Evolutionary conservation across 495 filamentous ascomycete species (phyloP).

Genomic region (Lophium mytilinum): DNA sequence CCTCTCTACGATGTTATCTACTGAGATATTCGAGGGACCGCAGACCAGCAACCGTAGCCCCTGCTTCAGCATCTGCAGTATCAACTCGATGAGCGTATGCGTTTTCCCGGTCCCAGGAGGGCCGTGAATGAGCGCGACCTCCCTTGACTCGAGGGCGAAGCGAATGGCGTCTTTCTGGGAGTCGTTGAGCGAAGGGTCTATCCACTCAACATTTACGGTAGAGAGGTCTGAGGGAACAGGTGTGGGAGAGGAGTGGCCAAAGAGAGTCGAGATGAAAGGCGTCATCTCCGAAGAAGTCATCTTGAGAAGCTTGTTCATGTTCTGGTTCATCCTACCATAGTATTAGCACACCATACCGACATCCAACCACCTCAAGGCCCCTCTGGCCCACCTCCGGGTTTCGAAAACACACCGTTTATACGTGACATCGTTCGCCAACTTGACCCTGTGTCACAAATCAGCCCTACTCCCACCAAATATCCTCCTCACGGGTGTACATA

Average conservation of each 20-base stretch:
- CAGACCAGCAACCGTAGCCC: slow-evolving; percentile 78
- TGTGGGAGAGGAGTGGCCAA: slow-evolving; percentile 59
- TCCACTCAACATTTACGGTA: slow-evolving; percentile 54
- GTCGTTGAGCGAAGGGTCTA: slow-evolving; percentile 73
- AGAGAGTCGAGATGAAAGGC: slow-evolving; percentile 71
- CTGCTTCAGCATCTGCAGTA: slow-evolving; percentile 70
- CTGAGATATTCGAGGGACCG: slow-evolving; percentile 90
- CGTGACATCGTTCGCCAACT: slow-evolving; percentile 92
- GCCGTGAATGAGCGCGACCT: slow-evolving; percentile 90
- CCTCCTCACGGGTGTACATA: slow-evolving; percentile 43
- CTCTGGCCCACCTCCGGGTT: no score
- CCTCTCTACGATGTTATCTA: slow-evolving; percentile 98
- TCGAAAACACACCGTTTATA: slow-evolving; percentile 55
- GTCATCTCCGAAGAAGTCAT: slow-evolving; percentile 63
- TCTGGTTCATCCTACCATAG: slow-evolving; percentile 67
- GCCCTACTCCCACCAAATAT: slow-evolving; percentile 8
- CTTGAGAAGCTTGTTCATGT: slow-evolving; percentile 72
- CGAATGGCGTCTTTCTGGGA: slow-evolving; percentile 85
- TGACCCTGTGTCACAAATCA: slow-evolving; percentile 49
- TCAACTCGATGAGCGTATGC: slow-evolving; percentile 91
- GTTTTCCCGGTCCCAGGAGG: slow-evolving; percentile 97
- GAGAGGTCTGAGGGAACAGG: slow-evolving; percentile 39
- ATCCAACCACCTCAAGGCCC: background rate
- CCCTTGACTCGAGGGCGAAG: slow-evolving; percentile 74
- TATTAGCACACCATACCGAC: background rate